Base-by-base conservation (phyloP, 2,329 filamentous ascomycete species). In the Madurella fahalii region DNA sequence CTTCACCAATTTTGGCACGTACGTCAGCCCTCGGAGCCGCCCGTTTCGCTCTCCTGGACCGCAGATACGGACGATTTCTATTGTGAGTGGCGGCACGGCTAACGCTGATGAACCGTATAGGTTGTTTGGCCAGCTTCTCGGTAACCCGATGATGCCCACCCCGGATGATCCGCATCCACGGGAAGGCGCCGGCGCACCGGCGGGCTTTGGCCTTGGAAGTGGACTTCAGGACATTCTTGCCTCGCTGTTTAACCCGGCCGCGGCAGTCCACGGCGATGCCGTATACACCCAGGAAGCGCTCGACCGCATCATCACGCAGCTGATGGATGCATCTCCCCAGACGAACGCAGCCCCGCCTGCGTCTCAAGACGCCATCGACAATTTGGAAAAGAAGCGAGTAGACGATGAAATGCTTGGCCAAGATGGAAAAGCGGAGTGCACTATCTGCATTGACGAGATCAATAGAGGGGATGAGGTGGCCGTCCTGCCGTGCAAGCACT, bases 401-500 rank as follows among this genome's bases (percentile, higher is more conserved):
- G 82, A 89, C 48, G 74, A 80, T 54, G 79, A 85, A 41, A 86
- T 95, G 80, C 75, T 95, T 5, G 79, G 77, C 1, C 68, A 74
- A 0, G 81, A 84, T 51, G 81, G 80, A 7, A 89, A 87, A 54
- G 86, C 84, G 41, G 92, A 96, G 66, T 99, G 94, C 69, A 92
- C 89, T 37, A 96, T 99, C 55, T 99, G 94, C 71, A 95, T 97
- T 76, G 91, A 96, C 52, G 82, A 89, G 30, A 86, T 95, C 58
- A 78, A 82, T 25, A 67, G 88, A 37, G 87, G 84, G 11, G 84
- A 89, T 31, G 84, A 89, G 67, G 89, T 93, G 5, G 82, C 88
- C 0, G 80, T 86, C 44, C 72, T 99, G 48, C 91, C 91, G 0
- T 99, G 94, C 72, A 87, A 84, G 56, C 94, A 99, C 67, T 96